These are phyloP conservation scores for Cladosporium colombiae DNA, from an alignment of 2,329 filamentous ascomycete genomes.

Conservation along the genomic window DNA sequence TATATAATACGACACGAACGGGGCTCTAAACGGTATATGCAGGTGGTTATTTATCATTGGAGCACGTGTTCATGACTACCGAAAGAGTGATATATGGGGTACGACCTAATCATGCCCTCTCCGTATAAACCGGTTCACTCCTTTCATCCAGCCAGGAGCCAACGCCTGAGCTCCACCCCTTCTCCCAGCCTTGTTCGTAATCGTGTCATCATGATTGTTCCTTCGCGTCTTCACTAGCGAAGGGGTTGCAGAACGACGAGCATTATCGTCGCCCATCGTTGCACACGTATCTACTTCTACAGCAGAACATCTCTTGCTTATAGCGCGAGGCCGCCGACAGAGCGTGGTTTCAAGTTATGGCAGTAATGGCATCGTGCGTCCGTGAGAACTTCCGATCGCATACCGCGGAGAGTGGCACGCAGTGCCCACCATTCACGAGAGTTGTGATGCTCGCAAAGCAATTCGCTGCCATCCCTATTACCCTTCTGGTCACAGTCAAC, in stretches of 20 bases:
- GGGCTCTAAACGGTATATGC: not conserved
- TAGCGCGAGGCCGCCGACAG: not conserved
- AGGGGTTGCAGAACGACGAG: not conserved
- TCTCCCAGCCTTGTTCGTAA: not conserved
- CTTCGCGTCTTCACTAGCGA: constrained; percentile 1
- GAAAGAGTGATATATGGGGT: constrained; percentile 7
- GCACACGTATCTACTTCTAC: not conserved
- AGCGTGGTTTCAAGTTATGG: not conserved
- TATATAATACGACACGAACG: not conserved
- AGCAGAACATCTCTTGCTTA: not conserved
- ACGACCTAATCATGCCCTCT: constrained; percentile 5
- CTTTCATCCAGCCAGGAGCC: constrained; percentile 1
- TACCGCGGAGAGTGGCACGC: not conserved
- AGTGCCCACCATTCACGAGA: not conserved
- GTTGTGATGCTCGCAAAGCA: not conserved
- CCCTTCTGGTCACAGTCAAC: not conserved
- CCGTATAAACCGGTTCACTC: not conserved
- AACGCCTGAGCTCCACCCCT: constrained; percentile 4
- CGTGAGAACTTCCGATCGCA: not conserved
- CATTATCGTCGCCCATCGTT: not conserved
- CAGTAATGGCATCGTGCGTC: not conserved
- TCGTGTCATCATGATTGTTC: not conserved
- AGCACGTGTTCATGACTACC: constrained; percentile 7
- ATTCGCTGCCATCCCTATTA: not conserved
- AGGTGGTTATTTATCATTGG: not conserved